A percentile compares a stretch with the other conserved stretches of the same genome.
Conservation (phyloP, 73 alveolate species). For the Tetrahymena elliotti region DNA sequence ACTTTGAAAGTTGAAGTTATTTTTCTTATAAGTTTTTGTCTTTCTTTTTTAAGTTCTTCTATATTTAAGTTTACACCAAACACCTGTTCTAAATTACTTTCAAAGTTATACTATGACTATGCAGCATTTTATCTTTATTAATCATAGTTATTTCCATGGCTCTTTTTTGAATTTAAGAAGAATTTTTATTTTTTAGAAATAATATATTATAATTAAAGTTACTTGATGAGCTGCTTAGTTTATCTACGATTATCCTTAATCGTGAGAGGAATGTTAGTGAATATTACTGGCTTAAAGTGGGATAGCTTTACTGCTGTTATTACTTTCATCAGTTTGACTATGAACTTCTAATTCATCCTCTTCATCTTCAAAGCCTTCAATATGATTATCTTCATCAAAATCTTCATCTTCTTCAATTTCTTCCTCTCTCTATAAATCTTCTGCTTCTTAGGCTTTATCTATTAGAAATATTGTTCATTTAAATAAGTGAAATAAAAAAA, state of each 20-base stretch:
- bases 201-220: background rate
- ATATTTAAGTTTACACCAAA: background rate
- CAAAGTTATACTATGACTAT: background rate
- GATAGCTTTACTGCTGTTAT: background rate
- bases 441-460: background rate
- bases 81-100: background rate
- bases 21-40: slow-evolving; percentile 23
- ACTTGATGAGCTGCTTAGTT: background rate
- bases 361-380: background rate
- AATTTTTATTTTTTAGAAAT: too few species aligned
- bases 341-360: background rate
- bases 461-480: background rate
- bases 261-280: background rate
- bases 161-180: background rate
- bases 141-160: background rate
- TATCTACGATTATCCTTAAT: background rate
- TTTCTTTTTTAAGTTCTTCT: slow-evolving; percentile 36
- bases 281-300: background rate
- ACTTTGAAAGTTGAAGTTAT: slow-evolving; percentile 16
- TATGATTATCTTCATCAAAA: background rate
- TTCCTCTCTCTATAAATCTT: background rate
- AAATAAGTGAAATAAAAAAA: background rate
- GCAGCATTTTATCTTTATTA: background rate
- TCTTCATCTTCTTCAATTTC: background rate
- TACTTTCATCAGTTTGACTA: background rate